These are phyloP conservation scores for Vitis rupestris DNA, from an alignment of 164 flowering plant species.

Conservation along the genomic window DNA sequence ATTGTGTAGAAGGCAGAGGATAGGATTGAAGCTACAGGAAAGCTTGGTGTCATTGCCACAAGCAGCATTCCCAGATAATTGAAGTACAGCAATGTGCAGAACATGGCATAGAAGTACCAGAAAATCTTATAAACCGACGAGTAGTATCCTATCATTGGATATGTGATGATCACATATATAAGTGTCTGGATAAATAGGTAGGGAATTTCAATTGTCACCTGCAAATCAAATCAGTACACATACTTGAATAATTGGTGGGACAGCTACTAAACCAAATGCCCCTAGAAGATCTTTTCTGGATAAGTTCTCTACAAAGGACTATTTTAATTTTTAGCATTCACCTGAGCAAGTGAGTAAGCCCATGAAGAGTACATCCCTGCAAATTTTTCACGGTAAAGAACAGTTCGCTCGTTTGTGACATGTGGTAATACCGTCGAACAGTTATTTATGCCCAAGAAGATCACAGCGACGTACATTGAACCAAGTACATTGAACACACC, in stretches of 20 bases:
- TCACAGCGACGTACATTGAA: constrained; percentile 38
- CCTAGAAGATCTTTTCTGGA: not conserved
- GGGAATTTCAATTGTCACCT: constrained; percentile 55
- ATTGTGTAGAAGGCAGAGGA: constrained; percentile 32
- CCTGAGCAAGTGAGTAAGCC: constrained; percentile 76
- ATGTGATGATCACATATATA: constrained; percentile 33
- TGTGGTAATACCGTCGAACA: constrained; percentile 53
- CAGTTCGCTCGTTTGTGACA: constrained; percentile 53
- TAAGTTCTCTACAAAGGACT: not conserved
- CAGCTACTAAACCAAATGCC: too few relatives aligned
- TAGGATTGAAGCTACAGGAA: constrained; percentile 37
- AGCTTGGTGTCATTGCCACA: constrained; percentile 49
- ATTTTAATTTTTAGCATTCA: constrained; percentile 9
- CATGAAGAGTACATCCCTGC: constrained; percentile 79
- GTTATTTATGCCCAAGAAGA: constrained; percentile 58
- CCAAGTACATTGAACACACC: constrained; percentile 56
- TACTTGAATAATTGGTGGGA: not conserved
- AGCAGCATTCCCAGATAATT: constrained; percentile 52
- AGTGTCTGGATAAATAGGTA: constrained; percentile 31
- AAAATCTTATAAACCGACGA: constrained; percentile 42
- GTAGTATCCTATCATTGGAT: constrained; percentile 49
- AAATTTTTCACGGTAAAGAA: constrained; percentile 63
- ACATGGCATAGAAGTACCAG: constrained; percentile 44
- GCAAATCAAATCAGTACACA: constrained; percentile 3
- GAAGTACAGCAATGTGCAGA: constrained; percentile 40